These are phyloP conservation scores for Ballota nigra DNA, from an alignment of 257 asterid genomes.

Conservation along the genomic window DNA sequence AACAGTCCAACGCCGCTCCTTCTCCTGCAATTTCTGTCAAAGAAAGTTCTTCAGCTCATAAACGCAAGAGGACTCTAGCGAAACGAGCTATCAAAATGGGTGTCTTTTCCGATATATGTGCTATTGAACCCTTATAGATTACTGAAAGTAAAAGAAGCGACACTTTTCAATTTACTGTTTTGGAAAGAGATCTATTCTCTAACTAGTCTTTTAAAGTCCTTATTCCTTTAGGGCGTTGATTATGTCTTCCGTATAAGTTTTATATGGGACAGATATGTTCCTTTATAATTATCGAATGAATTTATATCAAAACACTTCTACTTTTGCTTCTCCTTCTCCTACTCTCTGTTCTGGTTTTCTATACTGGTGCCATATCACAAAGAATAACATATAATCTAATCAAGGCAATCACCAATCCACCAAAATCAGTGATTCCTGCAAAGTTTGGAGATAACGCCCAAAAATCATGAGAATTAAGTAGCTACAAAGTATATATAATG, in stretches of 20 bases:
- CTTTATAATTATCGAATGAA: no score
- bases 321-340: no score
- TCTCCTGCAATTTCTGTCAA: slow-evolving; percentile 48
- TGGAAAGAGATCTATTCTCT: neutral
- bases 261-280: no score
- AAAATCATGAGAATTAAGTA: no score
- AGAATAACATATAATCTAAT: neutral
- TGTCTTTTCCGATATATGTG: slow-evolving; percentile 29
- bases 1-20: slow-evolving; percentile 34
- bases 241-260: no score
- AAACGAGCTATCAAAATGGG: slow-evolving; percentile 55
- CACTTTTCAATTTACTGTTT: neutral
- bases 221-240: no score
- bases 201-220: no score
- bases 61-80: slow-evolving; percentile 38
- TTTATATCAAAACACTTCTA: no score
- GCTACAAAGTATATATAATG: no score
- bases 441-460: neutral
- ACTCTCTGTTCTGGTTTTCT: no score
- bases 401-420: neutral
- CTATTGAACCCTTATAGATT: neutral
- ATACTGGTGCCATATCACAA: no score
- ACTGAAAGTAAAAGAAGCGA: neutral
- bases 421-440: neutral
- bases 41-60: slow-evolving; percentile 49